Evolutionary conservation across 2,329 filamentous ascomycete genomes (phyloP).

Genomic region (Claviceps pazoutovae): DNA sequence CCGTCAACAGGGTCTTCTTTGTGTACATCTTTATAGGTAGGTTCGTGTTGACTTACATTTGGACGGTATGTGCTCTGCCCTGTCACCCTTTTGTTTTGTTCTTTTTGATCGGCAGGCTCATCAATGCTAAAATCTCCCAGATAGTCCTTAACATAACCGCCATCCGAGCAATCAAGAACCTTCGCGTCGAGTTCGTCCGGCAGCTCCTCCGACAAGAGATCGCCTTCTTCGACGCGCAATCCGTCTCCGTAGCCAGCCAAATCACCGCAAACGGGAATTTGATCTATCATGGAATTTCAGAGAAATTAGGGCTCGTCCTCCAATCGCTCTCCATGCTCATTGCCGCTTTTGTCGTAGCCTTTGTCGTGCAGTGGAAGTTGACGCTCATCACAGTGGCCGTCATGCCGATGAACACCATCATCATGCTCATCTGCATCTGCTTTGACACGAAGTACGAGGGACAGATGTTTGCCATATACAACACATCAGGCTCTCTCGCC

Average conservation of each 20-base stretch:
- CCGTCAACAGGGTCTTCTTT: constrained; percentile 23
- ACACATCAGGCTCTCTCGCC: constrained; percentile 28
- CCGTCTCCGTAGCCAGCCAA: constrained; percentile 29
- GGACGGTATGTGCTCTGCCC: constrained; percentile 19
- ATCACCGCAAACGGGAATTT: constrained; percentile 34
- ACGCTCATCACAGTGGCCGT: constrained; percentile 30
- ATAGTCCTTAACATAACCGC: constrained; percentile 23
- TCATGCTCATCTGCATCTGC: constrained; percentile 23
- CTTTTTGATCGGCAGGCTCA: not conserved
- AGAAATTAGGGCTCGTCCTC: constrained; percentile 29
- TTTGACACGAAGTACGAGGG: constrained; percentile 29
- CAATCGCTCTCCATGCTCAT: constrained; percentile 26
- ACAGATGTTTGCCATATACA: constrained; percentile 29
- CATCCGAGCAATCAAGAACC: constrained; percentile 22
- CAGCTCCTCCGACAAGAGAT: constrained; percentile 35
- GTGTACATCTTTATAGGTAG: constrained; percentile 44
- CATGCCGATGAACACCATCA: constrained; percentile 28
- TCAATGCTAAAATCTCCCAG: constrained; percentile 8
- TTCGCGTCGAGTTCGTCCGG: constrained; percentile 25
- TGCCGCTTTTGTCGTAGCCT: constrained; percentile 26
- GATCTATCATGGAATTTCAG: constrained; percentile 30
- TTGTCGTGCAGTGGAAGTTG: constrained; percentile 27
- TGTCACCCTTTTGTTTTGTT: not conserved
- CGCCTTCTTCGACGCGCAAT: constrained; percentile 36
- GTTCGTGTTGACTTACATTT: constrained; percentile 19